Conservation (phyloP, 805 yeast species). For the Tetrapisispora namnaoensis region DNA sequence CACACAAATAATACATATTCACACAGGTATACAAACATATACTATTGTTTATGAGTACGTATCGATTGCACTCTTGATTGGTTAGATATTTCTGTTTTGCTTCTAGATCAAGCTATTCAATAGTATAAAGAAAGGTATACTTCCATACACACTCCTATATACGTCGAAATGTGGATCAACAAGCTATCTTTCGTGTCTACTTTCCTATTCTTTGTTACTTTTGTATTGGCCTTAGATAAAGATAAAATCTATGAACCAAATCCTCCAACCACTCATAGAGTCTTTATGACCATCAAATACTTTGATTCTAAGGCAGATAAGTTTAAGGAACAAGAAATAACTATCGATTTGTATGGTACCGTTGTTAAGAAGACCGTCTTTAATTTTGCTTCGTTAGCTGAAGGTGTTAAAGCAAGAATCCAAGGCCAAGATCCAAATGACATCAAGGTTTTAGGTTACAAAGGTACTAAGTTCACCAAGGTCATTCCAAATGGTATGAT, state of each 20-base stretch:
- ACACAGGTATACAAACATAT: too few relatives aligned
- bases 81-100: too few relatives aligned
- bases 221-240: conserved; percentile 5
- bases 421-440: conserved; percentile 24
- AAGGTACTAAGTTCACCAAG: conserved; percentile 59
- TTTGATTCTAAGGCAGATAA: conserved; percentile 12
- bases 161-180: conserved; percentile 4
- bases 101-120: background rate
- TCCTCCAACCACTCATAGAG: conserved; percentile 27
- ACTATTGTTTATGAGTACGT: too few relatives aligned
- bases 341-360: conserved; percentile 55
- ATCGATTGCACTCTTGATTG: too few relatives aligned
- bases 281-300: conserved; percentile 20
- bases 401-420: conserved; percentile 31
- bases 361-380: conserved; percentile 53
- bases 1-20: too few relatives aligned
- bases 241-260: conserved; percentile 19
- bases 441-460: conserved; percentile 34
- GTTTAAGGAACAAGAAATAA: conserved; percentile 27
- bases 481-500: conserved; percentile 66
- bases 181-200: conserved; percentile 2
- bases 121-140: background rate
- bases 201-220: conserved; percentile 3
- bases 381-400: conserved; percentile 46
- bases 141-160: background rate